Conservation (phyloP, 208 protist species). For the Leishmania guyanensis region DNA sequence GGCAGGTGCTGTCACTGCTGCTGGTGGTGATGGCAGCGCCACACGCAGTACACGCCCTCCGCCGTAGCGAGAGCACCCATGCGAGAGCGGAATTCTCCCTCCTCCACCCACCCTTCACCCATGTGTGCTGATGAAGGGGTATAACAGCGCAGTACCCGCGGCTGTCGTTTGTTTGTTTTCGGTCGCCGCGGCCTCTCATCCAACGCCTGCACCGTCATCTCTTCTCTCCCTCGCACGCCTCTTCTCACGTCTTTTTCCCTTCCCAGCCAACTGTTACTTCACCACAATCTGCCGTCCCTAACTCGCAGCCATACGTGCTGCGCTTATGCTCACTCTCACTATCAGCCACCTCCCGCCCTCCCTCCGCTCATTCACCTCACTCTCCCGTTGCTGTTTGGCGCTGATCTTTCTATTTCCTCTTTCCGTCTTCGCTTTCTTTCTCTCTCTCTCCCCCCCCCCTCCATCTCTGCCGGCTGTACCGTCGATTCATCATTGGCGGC, state of each 20-base stretch:
- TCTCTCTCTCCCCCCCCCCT: not conserved
- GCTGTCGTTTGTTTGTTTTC: too few species aligned
- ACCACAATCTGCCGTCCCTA: not conserved
- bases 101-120: not conserved
- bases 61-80: not conserved
- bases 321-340: not conserved
- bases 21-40: not conserved
- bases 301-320: not conserved
- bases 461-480: not conserved
- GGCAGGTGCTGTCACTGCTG: not conserved
- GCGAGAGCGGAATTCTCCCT: not conserved
- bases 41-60: not conserved
- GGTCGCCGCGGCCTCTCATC: not conserved
- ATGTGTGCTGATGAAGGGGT: not conserved
- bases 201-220: not conserved
- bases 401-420: not conserved
- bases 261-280: not conserved
- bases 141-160: not conserved
- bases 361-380: not conserved
- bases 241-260: not conserved
- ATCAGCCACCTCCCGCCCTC: not conserved
- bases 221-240: not conserved
- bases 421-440: not conserved
- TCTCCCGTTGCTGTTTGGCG: not conserved
- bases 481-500: too few species aligned